Evolutionary conservation across 169 alveolate species (phyloP).

Genomic region (Eimeria zaria): DNA sequence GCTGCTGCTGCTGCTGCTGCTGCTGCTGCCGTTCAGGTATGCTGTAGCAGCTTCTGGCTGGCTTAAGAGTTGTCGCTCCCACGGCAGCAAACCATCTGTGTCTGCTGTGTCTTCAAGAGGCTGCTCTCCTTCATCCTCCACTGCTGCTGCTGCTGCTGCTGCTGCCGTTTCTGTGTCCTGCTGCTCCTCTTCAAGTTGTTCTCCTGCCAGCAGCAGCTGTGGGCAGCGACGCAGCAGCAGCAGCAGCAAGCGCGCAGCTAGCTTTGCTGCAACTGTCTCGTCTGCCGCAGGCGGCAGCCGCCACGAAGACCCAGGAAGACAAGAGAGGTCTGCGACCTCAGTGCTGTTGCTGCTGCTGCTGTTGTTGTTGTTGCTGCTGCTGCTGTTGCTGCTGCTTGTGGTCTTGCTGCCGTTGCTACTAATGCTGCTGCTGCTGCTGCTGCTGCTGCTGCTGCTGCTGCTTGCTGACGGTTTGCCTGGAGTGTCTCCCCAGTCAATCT

Average conservation of each 20-base stretch:
- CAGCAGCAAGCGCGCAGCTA: not conserved
- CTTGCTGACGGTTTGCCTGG: not conserved
- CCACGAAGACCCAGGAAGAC: too few relatives aligned
- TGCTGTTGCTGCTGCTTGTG: not conserved
- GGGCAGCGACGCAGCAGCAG: too few relatives aligned
- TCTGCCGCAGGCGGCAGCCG: too few relatives aligned
- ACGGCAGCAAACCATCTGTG: too few relatives aligned
- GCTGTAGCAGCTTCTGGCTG: too few relatives aligned
- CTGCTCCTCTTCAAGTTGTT: slow-evolving; percentile 29
- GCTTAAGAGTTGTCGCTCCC: too few relatives aligned
- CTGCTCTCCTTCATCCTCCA: not conserved
- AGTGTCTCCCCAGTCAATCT: too few relatives aligned
- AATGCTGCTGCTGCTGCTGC: not conserved
- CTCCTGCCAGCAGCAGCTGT: too few relatives aligned
- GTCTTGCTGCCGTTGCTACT: not conserved
- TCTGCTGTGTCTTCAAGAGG: too few relatives aligned
- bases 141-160: slow-evolving; percentile 55
- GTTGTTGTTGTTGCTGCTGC: not conserved
- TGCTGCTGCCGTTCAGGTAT: not conserved
- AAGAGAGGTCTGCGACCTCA: too few relatives aligned
- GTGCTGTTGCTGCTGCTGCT: not conserved
- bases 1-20: slow-evolving; percentile 15
- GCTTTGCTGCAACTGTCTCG: too few relatives aligned
- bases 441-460: not conserved
- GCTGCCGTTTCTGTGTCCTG: slow-evolving; percentile 7